phyloP scores from a whole-genome alignment of 2,329 filamentous ascomycete genomes.

The Ceratocystis albifundus region DNA sequence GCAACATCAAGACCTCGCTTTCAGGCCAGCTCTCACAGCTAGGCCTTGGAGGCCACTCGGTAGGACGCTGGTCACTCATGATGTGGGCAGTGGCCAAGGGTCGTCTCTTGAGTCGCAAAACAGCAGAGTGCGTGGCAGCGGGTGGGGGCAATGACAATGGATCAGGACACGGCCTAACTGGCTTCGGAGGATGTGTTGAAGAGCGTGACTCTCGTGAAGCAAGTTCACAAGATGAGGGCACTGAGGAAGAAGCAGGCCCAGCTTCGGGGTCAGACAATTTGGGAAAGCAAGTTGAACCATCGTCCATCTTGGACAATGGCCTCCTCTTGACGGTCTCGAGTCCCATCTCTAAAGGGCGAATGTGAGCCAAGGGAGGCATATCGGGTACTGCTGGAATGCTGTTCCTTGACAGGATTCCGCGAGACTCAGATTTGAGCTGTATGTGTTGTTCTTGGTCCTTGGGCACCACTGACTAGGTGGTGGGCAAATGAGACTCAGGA shows the following conservation, averaged over 20 bases:
- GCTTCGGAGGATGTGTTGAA: neutral
- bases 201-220: neutral
- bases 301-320: slow-evolving; percentile 8
- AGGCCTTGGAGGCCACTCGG: slow-evolving; percentile 18
- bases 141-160: neutral
- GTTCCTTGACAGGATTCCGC: neutral
- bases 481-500: slow-evolving; percentile 1
- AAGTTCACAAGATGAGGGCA: neutral
- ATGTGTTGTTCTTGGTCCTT: neutral
- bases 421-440: neutral
- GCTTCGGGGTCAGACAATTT: neutral
- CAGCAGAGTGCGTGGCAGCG: neutral
- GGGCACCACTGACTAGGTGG: slow-evolving; percentile 3
- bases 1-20: slow-evolving; percentile 31
- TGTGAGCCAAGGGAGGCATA: neutral
- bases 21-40: slow-evolving; percentile 18
- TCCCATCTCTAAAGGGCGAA: neutral
- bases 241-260: neutral
- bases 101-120: neutral
- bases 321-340: slow-evolving; percentile 18
- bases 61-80: slow-evolving; percentile 11
- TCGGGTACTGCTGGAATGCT: slow-evolving; percentile 4
- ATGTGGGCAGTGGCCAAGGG: neutral
- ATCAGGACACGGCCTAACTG: neutral
- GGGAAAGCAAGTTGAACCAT: neutral